Percentiles rank a stretch among this genome's conserved stretches.
phyloP scores from a whole-genome alignment of 2,329 filamentous ascomycete species.

The Fusarium subglutinans region DNA sequence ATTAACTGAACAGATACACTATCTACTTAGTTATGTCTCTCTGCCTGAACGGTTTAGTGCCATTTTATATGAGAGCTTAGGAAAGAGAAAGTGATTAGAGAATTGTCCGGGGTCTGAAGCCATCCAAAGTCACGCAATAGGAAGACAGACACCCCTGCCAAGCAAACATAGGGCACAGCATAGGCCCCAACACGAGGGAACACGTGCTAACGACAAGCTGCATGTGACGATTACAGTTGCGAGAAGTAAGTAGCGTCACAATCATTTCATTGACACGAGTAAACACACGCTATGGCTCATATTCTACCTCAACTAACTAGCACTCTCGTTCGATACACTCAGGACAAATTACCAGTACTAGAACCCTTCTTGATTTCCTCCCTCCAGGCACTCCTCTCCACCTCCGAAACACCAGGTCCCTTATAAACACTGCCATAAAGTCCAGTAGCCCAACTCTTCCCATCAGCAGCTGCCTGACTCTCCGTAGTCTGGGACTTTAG shows the following conservation, averaged over 20 bases:
- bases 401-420: constrained; percentile 63
- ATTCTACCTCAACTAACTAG: too few species aligned
- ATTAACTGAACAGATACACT: rapidly evolving
- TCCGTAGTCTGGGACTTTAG: constrained; percentile 19
- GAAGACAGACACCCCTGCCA: background rate
- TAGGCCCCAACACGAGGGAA: background rate
- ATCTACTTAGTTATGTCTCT: too few species aligned
- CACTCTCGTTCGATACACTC: background rate
- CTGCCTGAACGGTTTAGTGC: background rate
- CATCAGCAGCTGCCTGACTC: constrained; percentile 54
- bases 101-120: background rate
- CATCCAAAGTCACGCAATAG: background rate
- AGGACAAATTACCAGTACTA: constrained; percentile 49
- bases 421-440: constrained; percentile 68
- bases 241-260: too few species aligned
- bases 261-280: too few species aligned
- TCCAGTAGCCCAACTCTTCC: constrained; percentile 65
- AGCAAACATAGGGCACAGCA: background rate
- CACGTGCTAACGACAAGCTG: background rate
- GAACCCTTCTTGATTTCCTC: constrained; percentile 49
- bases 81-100: background rate
- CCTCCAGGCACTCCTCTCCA: constrained; percentile 63
- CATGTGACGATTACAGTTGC: too few species aligned
- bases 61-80: background rate
- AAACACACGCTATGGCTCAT: too few species aligned